These are phyloP conservation scores for Lumnitzera littorea DNA, from an alignment of 345 rosid species.

Conservation along the genomic window DNA sequence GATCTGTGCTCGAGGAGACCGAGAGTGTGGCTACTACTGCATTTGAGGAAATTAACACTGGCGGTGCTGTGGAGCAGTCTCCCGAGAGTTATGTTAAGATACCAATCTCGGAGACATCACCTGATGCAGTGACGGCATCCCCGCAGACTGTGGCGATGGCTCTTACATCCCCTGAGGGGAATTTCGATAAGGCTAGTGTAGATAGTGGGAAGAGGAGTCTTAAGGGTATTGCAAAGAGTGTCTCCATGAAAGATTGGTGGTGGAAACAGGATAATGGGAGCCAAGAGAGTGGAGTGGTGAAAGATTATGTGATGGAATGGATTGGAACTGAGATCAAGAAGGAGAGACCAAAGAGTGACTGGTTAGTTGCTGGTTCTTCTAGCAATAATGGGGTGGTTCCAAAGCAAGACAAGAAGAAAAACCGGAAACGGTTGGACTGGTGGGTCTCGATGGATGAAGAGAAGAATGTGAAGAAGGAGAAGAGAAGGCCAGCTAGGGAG, in stretches of 20 bases:
- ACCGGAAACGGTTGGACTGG: constrained; percentile 66
- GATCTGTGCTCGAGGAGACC: constrained; percentile 58
- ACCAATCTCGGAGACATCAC: constrained; percentile 36
- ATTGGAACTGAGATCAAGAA: constrained; percentile 75
- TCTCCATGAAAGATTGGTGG: constrained; percentile 49
- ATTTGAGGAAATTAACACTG: constrained; percentile 47
- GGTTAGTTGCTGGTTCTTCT: constrained; percentile 42
- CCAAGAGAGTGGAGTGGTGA: constrained; percentile 40
- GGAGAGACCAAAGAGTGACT: constrained; percentile 70
- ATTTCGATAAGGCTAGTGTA: constrained; percentile 30
- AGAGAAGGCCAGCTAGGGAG: constrained; percentile 71
- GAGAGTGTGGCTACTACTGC: constrained; percentile 68
- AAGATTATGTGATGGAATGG: constrained; percentile 92
- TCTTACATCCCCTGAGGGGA: constrained; percentile 22
- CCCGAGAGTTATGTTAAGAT: constrained; percentile 37
- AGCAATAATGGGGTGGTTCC: constrained; percentile 7
- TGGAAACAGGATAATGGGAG: constrained; percentile 52
- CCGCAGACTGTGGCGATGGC: constrained; percentile 17
- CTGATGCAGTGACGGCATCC: constrained; percentile 33
- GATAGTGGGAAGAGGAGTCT: constrained; percentile 24
- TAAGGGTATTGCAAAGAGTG: constrained; percentile 23
- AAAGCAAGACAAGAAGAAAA: constrained; percentile 43
- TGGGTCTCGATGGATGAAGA: constrained; percentile 81
- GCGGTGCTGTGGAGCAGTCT: constrained; percentile 47
- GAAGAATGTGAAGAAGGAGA: constrained; percentile 37